Evolutionary conservation across 805 yeast genomes (phyloP), one percentile per base, ranked within the genome.

Genomic region (Yamadazyma olivae): DNA sequence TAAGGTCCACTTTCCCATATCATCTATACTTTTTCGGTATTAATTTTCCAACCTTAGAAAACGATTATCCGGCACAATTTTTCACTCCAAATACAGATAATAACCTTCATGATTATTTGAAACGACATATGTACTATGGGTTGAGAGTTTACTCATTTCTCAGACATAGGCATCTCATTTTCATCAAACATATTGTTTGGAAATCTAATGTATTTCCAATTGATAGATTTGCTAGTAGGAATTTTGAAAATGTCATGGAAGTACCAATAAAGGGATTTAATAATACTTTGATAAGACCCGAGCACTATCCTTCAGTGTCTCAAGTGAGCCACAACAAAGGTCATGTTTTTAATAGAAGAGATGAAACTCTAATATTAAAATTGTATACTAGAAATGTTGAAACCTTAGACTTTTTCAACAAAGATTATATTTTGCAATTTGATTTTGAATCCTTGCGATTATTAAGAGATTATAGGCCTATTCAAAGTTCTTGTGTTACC

Each of bases 321-420:
- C 28, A 31, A n/a, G 13, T 31, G 12, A 16, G 29, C 28, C 10
- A 27, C 3, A 30, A 6, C n/a, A 30, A 20, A 24, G 45, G 44
- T 10, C 39, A 36, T 25, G 29, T 38, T 7, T 53, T 48, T 30
- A 44, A 43, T 4, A 39, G 61, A 21, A 38, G 35, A 10, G 59
- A 54, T 32, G 59, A 54, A 26, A 40, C 48, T 8, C 42, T 53
- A 38, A 35, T 38, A 6, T 40, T 46, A 24, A 46, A 47, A 22
- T 32, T 54, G 22, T 56, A 55, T 38, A 39, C 57, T 3, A 36
- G 60, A 30, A 56, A 56, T 32, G 53, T 56, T 5, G 61, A 56
- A 33, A 53, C 47, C 17, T 40, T 56, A 9, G 39, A 53, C 21
- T 51, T 56, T 30, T 56, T 55, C 35, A 40, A 51, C 26, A 40